Percentiles rank a stretch among this genome's conserved stretches.
These are phyloP conservation scores for Magnolia kwangsiensis DNA, from an alignment of 164 flowering plant species.

Conservation along the genomic window DNA sequence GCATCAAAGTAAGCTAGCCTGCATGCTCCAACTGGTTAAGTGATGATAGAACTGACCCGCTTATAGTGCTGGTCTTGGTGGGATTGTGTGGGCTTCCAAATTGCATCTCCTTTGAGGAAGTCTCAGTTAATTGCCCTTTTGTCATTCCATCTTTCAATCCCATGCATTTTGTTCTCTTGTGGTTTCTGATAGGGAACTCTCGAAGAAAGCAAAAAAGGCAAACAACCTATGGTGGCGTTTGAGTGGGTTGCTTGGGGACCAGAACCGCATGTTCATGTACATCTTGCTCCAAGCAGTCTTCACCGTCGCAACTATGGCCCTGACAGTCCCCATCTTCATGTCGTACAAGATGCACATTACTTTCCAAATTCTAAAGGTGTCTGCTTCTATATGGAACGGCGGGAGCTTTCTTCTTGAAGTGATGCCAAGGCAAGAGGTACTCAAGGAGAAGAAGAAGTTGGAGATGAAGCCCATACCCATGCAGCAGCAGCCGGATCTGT, in stretches of 20 bases:
- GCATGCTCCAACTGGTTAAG: too few species aligned
- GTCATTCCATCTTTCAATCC: not conserved
- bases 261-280: slow-evolving; percentile 84
- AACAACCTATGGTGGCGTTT: slow-evolving; percentile 92
- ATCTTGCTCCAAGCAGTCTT: slow-evolving; percentile 73
- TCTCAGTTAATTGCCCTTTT: not conserved
- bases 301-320: slow-evolving; percentile 90
- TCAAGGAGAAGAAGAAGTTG: slow-evolving; percentile 79
- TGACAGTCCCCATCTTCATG: slow-evolving; percentile 89
- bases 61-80: too few species aligned
- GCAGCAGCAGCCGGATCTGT: not conserved
- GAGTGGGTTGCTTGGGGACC: slow-evolving; percentile 91
- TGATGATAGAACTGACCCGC: too few species aligned
- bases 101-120: not conserved
- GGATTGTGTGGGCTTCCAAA: too few species aligned
- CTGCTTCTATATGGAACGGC: slow-evolving; percentile 91
- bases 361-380: slow-evolving; percentile 85
- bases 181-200: slow-evolving; percentile 65
- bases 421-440: slow-evolving; percentile 90
- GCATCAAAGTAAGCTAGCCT: too few species aligned
- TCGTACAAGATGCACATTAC: slow-evolving; percentile 61
- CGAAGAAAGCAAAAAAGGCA: slow-evolving; percentile 91
- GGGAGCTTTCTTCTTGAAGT: slow-evolving; percentile 91
- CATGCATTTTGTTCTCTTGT: not conserved
- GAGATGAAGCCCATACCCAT: slow-evolving; percentile 37